phyloP scores from a whole-genome alignment of 805 yeast species.

The Saturnispora sanitii region DNA sequence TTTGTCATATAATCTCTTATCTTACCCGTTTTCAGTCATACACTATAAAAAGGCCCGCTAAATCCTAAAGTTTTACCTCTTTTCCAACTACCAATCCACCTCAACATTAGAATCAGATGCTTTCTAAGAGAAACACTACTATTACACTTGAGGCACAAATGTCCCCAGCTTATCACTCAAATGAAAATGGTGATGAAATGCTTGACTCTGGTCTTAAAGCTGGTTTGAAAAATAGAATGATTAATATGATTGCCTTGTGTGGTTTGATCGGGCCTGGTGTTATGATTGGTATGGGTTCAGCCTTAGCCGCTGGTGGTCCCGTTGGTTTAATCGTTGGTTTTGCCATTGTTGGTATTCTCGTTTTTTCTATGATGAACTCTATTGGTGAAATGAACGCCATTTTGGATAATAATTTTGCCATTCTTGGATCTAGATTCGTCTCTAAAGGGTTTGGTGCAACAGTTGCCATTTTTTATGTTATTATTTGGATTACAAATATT shows the following conservation, averaged over 20 bases:
- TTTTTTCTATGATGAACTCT: conserved; percentile 44
- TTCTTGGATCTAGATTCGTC: conserved; percentile 40
- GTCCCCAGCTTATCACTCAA: conserved; percentile 12
- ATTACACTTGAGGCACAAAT: conserved; percentile 10
- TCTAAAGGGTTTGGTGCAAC: conserved; percentile 52
- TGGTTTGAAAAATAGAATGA: conserved; percentile 17
- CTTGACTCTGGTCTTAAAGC: conserved; percentile 14
- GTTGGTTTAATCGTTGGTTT: conserved; percentile 42
- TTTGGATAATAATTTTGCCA: conserved; percentile 45
- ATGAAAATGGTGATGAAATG: conserved; percentile 14
- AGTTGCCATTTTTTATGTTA: conserved; percentile 42
- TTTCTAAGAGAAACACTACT: conserved; percentile 5
- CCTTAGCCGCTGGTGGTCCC: conserved; percentile 42
- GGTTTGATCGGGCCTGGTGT: conserved; percentile 57
- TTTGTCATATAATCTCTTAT: no score
- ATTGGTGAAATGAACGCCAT: conserved; percentile 48
- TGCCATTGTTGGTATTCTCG: conserved; percentile 42
- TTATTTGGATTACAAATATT: conserved; percentile 47
- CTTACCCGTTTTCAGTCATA: no score
- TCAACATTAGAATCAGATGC: no score
- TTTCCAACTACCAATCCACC: no score
- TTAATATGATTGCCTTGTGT: conserved; percentile 22
- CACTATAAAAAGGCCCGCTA: no score
- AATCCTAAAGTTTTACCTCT: no score
- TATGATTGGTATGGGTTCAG: conserved; percentile 39